phyloP scores from a whole-genome alignment of 345 rosid genomes.

The Passiflora organensis region DNA sequence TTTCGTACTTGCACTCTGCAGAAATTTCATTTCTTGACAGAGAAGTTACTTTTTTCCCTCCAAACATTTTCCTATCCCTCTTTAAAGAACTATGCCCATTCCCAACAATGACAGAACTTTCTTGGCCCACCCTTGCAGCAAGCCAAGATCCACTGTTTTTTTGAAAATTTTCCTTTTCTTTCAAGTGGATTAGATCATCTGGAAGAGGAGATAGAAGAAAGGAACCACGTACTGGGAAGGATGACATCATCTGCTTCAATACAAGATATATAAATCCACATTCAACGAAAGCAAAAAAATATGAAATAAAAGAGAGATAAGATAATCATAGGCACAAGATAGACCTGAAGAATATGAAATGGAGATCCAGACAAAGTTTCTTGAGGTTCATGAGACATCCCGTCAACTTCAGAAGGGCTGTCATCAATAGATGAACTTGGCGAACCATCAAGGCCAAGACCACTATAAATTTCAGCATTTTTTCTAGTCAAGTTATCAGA shows the following conservation, averaged over 20 bases:
- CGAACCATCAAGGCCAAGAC: constrained; percentile 68
- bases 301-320: constrained; percentile 16
- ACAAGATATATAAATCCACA: constrained; percentile 22
- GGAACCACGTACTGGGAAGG: constrained; percentile 44
- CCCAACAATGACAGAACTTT: constrained; percentile 14
- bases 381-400: constrained; percentile 42
- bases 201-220: constrained; percentile 78
- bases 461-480: constrained; percentile 61
- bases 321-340: constrained; percentile 19
- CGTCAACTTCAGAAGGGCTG: constrained; percentile 68
- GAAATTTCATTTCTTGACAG: constrained; percentile 38
- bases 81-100: constrained; percentile 38
- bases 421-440: constrained; percentile 69
- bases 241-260: constrained; percentile 71
- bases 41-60: constrained; percentile 40
- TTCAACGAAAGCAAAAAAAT: not conserved
- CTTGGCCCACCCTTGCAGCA: constrained; percentile 24
- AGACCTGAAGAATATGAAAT: constrained; percentile 61
- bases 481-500: constrained; percentile 65
- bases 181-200: constrained; percentile 48
- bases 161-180: constrained; percentile 33
- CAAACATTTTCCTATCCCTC: constrained; percentile 32
- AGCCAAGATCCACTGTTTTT: constrained; percentile 31
- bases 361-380: constrained; percentile 57
- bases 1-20: constrained; percentile 31